Evolutionary conservation across 2,329 filamentous ascomycete genomes (phyloP), one percentile per base, ranked within the genome.

Genomic region (Aaosphaeria pasadenensis): DNA sequence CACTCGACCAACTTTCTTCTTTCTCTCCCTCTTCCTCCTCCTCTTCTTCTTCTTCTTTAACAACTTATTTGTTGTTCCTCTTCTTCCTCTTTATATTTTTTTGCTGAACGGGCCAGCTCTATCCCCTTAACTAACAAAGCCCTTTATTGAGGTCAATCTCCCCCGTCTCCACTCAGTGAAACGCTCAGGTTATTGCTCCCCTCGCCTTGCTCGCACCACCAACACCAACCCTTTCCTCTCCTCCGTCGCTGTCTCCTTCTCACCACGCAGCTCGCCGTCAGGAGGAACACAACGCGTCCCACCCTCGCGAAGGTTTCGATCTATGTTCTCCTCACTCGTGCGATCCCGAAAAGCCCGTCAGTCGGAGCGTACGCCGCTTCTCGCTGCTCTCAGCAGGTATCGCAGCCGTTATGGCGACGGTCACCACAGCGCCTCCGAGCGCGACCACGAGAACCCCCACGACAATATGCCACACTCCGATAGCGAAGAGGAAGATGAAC

Each of bases 251-350:
- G 30, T 17, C 36, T 41, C 30, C 24, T 28, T n/a, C 31, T 24
- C 44, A 41, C 44, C 32, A 32, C 43, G 41, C 45, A 30, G 40
- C 29, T 48, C 11, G 33, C 41, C 41, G 17, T 24, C 33, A 44
- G 39, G 50, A 50, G 45, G 43, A 45, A 45, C 42, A 46, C 41
- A 47, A 36, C 39, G 47, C 30, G 38, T 32, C 29, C 30, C 44
- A 42, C 42, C 43, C 46, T 58, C 56, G 53, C 58, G 33, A 36
- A 9, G 33, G 33, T 9, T 36, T 36, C 17, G 17, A 24, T 24
- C 33, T 36, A 71, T 71, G 69, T 70, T 71, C 56, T 59, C 63
- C 50, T 71, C 69, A 59, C 56, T 71, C 38, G 53, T 70, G 58
- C 55, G 59, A 48, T 57, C 60, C 35, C 63, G 57, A 42, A 62